These are phyloP conservation scores for Diutina ranongensis DNA, from an alignment of 1,139 yeast species.

Conservation along the genomic window DNA sequence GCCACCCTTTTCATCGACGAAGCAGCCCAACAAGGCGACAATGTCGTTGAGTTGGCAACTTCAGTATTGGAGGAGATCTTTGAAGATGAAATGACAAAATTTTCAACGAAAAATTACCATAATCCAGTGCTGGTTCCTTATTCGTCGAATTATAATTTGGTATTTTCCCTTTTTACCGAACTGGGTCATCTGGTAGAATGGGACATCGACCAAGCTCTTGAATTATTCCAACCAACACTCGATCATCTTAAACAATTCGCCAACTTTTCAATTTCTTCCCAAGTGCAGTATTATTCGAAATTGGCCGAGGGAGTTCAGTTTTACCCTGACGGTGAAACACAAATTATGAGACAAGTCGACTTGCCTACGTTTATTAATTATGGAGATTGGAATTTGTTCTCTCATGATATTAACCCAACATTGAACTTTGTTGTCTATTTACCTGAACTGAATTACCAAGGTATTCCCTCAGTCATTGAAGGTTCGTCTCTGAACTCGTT, in stretches of 20 bases:
- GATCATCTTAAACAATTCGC: slow-evolving; percentile 30
- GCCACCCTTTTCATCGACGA: background rate
- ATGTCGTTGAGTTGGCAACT: background rate
- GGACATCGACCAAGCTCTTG: slow-evolving; percentile 35
- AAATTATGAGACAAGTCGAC: slow-evolving; percentile 25
- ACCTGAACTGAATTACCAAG: slow-evolving; percentile 34
- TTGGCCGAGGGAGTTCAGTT: slow-evolving; percentile 19
- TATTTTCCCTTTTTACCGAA: slow-evolving; percentile 45
- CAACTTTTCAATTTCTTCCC: slow-evolving; percentile 69
- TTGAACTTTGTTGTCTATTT: slow-evolving; percentile 59
- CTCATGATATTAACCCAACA: slow-evolving; percentile 47
- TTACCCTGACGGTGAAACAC: slow-evolving; percentile 19
- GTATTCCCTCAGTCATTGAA: slow-evolving; percentile 32
- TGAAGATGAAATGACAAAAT: background rate
- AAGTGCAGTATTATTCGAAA: slow-evolving; percentile 58
- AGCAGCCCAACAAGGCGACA: background rate
- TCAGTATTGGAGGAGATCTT: background rate
- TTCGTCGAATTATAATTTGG: slow-evolving; percentile 52
- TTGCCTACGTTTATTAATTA: slow-evolving; percentile 64
- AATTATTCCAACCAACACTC: background rate
- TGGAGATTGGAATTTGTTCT: slow-evolving; percentile 66
- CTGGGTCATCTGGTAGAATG: slow-evolving; percentile 34
- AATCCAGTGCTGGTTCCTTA: slow-evolving; percentile 34
- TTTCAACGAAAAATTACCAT: background rate
- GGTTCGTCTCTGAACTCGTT: slow-evolving; percentile 53